Conservation (phyloP, 1,284 basidiomycete species). For the Ceratobasidium theobromae region DNA sequence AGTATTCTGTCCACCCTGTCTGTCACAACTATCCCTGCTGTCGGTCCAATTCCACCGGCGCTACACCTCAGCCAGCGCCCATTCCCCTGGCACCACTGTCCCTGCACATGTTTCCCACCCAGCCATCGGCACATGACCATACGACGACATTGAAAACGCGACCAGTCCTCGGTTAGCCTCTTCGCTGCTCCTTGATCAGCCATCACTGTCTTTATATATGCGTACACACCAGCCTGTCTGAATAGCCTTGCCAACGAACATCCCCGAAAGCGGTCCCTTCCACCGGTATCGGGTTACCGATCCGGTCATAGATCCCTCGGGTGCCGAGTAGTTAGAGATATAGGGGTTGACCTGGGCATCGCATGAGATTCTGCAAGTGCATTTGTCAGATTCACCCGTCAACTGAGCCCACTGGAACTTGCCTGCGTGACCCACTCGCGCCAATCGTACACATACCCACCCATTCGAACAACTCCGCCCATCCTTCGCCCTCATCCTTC, state of each 20-base stretch:
- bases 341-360: neutral
- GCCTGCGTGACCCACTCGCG: neutral
- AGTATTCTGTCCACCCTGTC: neutral
- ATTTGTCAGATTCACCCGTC: neutral
- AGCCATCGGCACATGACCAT: neutral
- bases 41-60: slow-evolving; percentile 4
- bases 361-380: neutral
- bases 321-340: slow-evolving; percentile 7
- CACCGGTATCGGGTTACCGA: slow-evolving; percentile 1
- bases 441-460: slow-evolving; percentile 6
- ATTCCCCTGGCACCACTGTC: neutral
- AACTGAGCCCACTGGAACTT: neutral
- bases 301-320: neutral
- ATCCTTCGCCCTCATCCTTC: neutral
- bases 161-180: neutral
- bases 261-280: neutral
- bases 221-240: slow-evolving; percentile 5
- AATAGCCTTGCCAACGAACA: neutral
- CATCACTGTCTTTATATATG: too few species aligned
- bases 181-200: too few species aligned
- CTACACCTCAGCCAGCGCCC: slow-evolving; percentile 1
- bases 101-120: slow-evolving; percentile 16
- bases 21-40: neutral
- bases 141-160: neutral
- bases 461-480: slow-evolving; percentile 16